These are phyloP conservation scores for Prosopis cineraria DNA, from an alignment of 306 rosid species.

Conservation along the genomic window DNA sequence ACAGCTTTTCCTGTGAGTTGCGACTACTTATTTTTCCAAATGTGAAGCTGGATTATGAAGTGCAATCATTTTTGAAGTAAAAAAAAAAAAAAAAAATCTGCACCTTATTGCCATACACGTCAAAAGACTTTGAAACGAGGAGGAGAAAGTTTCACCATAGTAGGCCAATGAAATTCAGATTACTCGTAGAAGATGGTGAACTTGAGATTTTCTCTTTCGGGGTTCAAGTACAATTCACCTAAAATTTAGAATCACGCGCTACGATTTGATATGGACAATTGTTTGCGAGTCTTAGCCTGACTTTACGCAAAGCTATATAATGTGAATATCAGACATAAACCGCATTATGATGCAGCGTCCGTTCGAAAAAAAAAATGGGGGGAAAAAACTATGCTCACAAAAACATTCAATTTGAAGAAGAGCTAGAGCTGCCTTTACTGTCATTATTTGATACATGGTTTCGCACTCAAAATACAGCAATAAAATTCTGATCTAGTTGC, in stretches of 20 bases:
- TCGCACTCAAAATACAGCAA: conserved; percentile 55
- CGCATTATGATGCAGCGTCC: not conserved
- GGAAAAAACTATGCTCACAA: conserved; percentile 9
- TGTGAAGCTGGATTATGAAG: not conserved
- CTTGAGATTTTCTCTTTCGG: not conserved
- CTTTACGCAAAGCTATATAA: not conserved
- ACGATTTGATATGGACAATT: not conserved
- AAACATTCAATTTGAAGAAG: conserved; percentile 21
- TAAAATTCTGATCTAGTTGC: conserved; percentile 48
- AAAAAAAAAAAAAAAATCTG: too few relatives aligned
- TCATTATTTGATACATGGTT: conserved; percentile 54
- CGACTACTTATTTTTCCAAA: not conserved
- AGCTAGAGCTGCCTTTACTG: conserved; percentile 47
- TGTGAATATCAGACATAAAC: conserved; percentile 13
- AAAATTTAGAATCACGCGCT: not conserved
- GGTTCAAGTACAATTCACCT: not conserved
- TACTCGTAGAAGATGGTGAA: not conserved
- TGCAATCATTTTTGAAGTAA: not conserved
- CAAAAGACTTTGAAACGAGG: not conserved
- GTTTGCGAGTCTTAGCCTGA: not conserved
- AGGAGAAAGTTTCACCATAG: not conserved
- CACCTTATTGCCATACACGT: not conserved
- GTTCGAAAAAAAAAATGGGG: too few relatives aligned
- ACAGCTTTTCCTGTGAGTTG: not conserved
- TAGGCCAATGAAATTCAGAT: not conserved